Percentiles rank a stretch among this genome's conserved stretches.
Conservation (phyloP, 169 alveolate species). For the Babesia bigemina region DNA sequence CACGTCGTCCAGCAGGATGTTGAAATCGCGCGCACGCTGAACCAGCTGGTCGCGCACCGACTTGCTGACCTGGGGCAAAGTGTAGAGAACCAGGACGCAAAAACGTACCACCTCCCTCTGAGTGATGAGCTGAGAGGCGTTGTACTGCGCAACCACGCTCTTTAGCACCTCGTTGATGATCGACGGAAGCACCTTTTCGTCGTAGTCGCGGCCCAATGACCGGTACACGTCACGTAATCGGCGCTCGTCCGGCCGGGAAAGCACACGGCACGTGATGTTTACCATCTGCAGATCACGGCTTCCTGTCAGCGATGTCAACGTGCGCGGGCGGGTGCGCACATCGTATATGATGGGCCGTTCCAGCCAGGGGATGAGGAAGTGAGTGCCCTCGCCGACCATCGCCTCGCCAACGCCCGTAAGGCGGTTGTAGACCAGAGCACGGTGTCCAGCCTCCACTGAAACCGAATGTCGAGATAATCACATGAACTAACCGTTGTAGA, state of each 20-base stretch:
- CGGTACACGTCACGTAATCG: slow-evolving; percentile 85
- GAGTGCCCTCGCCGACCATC: slow-evolving; percentile 95
- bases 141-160: slow-evolving; percentile 95
- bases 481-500: slow-evolving; percentile 40
- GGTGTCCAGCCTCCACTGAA: slow-evolving; percentile 93
- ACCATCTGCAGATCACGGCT: slow-evolving; percentile 93
- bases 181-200: slow-evolving; percentile 96
- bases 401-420: slow-evolving; percentile 76
- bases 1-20: slow-evolving; percentile 94
- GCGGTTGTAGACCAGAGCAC: slow-evolving; percentile 90
- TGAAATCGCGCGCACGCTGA: slow-evolving; percentile 93
- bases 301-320: slow-evolving; percentile 92
- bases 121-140: slow-evolving; percentile 94
- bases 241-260: slow-evolving; percentile 90
- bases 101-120: slow-evolving; percentile 92
- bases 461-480: neutral
- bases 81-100: neutral
- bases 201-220: slow-evolving; percentile 92
- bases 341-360: slow-evolving; percentile 94
- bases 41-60: slow-evolving; percentile 90
- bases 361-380: slow-evolving; percentile 92
- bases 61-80: slow-evolving; percentile 57
- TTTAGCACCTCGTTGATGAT: slow-evolving; percentile 95
- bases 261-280: slow-evolving; percentile 92
- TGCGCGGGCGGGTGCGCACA: slow-evolving; percentile 91